Percentiles rank a stretch among this genome's conserved stretches.
Evolutionary conservation across 495 filamentous ascomycete species (phyloP).

Genomic region (Neurospora sp.): DNA sequence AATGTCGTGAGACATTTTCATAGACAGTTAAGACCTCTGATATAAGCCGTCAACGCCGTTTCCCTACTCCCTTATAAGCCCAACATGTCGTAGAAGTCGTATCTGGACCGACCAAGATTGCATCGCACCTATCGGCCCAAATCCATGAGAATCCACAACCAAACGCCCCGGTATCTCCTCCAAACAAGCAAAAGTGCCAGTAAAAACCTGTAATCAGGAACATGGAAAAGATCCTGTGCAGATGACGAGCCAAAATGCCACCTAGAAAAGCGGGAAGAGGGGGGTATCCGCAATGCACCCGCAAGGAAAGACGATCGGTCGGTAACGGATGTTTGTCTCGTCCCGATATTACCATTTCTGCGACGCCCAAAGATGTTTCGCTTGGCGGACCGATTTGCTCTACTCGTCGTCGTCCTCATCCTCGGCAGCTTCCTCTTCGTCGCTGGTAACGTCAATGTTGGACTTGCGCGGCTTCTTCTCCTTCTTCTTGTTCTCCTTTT

Average conservation of each 20-base stretch:
- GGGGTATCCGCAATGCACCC: not conserved
- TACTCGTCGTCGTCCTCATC: not conserved
- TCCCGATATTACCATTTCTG: not conserved
- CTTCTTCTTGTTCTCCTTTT: slow-evolving; percentile 16
- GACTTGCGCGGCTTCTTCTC: slow-evolving; percentile 20
- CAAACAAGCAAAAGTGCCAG: not conserved
- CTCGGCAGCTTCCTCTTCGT: slow-evolving; percentile 38
- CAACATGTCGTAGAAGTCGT: not conserved
- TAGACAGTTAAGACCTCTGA: not conserved
- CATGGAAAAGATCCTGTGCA: not conserved
- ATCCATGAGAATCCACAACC: not conserved
- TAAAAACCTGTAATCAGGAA: not conserved
- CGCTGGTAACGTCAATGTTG: slow-evolving; percentile 51
- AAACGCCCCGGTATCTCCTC: not conserved
- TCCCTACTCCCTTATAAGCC: not conserved
- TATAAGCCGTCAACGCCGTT: not conserved
- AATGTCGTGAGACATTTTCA: not conserved
- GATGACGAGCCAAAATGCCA: not conserved
- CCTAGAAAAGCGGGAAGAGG: not conserved
- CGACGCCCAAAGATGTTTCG: not conserved
- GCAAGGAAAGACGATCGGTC: not conserved
- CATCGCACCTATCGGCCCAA: not conserved
- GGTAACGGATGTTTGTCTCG: not conserved
- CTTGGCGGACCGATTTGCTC: not conserved
- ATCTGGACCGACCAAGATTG: not conserved